Evolutionary conservation across 345 rosid species (phyloP).

Genomic region (Cochlearia excelsa): DNA sequence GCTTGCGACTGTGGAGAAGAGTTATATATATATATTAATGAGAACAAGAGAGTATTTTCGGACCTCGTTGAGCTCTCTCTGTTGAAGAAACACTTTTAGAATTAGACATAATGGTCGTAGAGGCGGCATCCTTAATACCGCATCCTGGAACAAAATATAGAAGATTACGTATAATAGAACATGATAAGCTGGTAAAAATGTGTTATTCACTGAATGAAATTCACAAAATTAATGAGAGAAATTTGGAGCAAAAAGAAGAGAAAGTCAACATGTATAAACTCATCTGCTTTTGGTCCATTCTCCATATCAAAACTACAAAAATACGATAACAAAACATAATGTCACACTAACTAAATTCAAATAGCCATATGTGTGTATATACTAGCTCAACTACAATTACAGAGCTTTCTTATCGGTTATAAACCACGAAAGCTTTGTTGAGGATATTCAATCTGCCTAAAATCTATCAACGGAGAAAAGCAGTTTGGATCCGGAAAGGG

Average conservation of each 20-base stretch:
- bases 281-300: slow-evolving; percentile 96
- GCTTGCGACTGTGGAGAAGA: slow-evolving; percentile 1
- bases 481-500: not conserved
- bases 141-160: slow-evolving; percentile 45
- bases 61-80: slow-evolving; percentile 94
- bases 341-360: slow-evolving; percentile 12
- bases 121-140: slow-evolving; percentile 66
- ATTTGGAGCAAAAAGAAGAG: too few species aligned
- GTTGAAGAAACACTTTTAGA: slow-evolving; percentile 89
- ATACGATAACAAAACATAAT: slow-evolving; percentile 19
- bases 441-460: not conserved
- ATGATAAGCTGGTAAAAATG: not conserved
- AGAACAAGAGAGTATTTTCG: slow-evolving; percentile 14
- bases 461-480: not conserved
- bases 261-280: slow-evolving; percentile 63
- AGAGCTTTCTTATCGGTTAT: not conserved
- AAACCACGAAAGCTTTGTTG: slow-evolving; percentile 1
- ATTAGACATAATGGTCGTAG: slow-evolving; percentile 77
- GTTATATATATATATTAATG: not conserved
- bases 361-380: not conserved
- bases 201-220: too few species aligned
- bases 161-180: not conserved
- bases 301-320: slow-evolving; percentile 74
- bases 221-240: too few species aligned
- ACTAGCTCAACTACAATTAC: slow-evolving; percentile 1